Evolutionary conservation across 2,329 filamentous ascomycete genomes (phyloP), one percentile per base, ranked within the genome.

Genomic region (Clonostachys chloroleuca): DNA sequence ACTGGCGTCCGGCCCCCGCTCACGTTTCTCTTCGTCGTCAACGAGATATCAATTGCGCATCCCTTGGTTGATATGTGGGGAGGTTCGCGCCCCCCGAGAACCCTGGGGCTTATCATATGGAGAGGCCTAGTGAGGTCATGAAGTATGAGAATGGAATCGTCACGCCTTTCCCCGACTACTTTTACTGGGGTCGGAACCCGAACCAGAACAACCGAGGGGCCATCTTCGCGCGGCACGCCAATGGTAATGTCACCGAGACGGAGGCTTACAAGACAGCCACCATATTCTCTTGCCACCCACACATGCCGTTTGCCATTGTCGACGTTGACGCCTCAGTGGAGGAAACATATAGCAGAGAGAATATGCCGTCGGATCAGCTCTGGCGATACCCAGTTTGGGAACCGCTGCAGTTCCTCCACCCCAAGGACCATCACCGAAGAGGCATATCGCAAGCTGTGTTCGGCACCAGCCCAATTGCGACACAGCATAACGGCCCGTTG

Each of bases 1-100:
- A 30, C 24, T 30, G 9, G 9, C 8, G 24, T 10, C 9, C 24
- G 24, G 24, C 24, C 18, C 33, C 16, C 24, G 12, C 46, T 59
- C 2, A 62, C 56, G 34, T 73, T 73, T 47, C 51, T 72, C 2
- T 73, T 73, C 24, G 56, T 67, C 4, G 57, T 70, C 41, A 69
- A 69, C 48, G 62, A 69, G 39, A 53, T 70, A 5, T 18, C 14
- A n/a, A 6, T 47, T 2, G 47, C 66, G 18, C 40, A 54, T 7
- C 42, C 42, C 6, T 43, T 10, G 10, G 54, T 53, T 7, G 46
- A 47, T 18, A 39, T 35, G 12, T 47, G 46, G 46, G 46, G 41
- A 17, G 18, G 42, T 20, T 13, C 40, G 4, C 34, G 46, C 69
- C 69, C 0, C 69, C 66, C 0, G 44, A 40, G 2, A 5, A 18